Conservation (phyloP, 805 yeast species). For the Pichia membranifaciens region DNA sequence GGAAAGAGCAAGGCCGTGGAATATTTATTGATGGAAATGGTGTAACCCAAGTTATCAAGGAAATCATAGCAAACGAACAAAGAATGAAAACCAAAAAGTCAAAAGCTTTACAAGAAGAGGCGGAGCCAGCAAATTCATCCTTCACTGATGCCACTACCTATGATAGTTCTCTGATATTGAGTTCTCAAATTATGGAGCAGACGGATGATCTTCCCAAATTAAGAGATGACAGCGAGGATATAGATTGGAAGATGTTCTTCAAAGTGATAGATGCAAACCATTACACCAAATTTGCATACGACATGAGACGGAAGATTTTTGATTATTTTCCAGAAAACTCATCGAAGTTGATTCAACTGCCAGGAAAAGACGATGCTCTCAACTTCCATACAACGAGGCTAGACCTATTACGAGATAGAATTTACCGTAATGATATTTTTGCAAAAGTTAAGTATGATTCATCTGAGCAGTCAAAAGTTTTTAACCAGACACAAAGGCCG, state of each 20-base stretch:
- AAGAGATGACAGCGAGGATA: constrained; percentile 3
- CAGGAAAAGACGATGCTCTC: background rate
- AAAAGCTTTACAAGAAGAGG: background rate
- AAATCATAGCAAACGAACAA: constrained; percentile 27
- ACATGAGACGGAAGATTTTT: constrained; percentile 57
- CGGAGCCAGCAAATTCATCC: background rate
- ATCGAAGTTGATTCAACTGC: constrained; percentile 9
- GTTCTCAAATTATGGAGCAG: background rate
- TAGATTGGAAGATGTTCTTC: constrained; percentile 73
- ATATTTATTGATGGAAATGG: constrained; percentile 76
- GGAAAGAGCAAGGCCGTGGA: constrained; percentile 91
- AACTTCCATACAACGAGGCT: constrained; percentile 48
- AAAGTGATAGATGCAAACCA: constrained; percentile 55
- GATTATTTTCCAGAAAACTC: constrained; percentile 27
- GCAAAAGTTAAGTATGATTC: constrained; percentile 10
- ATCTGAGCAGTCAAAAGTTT: background rate
- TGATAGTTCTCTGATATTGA: constrained; percentile 6
- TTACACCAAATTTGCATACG: constrained; percentile 62
- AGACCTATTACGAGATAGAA: constrained; percentile 59
- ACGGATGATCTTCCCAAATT: background rate
- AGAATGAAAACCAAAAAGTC: constrained; percentile 3
- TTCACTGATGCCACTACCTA: constrained; percentile 3
- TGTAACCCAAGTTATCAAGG: constrained; percentile 57
- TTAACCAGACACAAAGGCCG: constrained; percentile 10
- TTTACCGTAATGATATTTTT: constrained; percentile 58